Evolutionary conservation across 306 rosid species (phyloP).

Genomic region (Morella rubra): DNA sequence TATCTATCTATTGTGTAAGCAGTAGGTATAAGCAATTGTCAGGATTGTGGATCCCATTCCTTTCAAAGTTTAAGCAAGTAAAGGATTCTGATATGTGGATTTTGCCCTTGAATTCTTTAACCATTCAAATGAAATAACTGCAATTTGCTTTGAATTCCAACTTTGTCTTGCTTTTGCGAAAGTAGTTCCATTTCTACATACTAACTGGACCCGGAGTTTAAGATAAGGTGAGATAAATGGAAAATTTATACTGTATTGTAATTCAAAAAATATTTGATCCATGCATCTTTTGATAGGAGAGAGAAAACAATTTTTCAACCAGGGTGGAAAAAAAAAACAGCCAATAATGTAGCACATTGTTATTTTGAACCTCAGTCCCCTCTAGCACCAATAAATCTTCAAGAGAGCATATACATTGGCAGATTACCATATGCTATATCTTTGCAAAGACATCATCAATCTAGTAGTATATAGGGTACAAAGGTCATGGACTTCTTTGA

Average conservation of each 20-base stretch:
- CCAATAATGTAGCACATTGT: not conserved
- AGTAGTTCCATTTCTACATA: no score
- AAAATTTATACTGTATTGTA: not conserved
- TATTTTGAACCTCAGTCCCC: not conserved
- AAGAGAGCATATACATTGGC: not conserved
- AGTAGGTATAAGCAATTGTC: not conserved
- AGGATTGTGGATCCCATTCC: not conserved
- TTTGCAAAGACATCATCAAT: not conserved
- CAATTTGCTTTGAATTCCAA: not conserved
- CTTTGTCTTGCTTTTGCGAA: not conserved
- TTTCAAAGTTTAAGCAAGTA: not conserved
- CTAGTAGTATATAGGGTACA: not conserved
- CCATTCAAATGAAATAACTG: not conserved
- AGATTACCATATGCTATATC: not conserved
- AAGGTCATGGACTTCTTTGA: not conserved
- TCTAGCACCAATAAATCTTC: not conserved
- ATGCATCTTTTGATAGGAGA: not conserved
- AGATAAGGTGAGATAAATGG: not conserved
- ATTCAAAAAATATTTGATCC: not conserved
- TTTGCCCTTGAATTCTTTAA: not conserved
- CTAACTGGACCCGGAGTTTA: not conserved
- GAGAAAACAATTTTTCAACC: not conserved
- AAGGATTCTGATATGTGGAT: not conserved
- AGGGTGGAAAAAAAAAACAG: not conserved
- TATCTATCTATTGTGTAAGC: not conserved